Conservation (phyloP, 2,329 filamentous ascomycete genomes). For the Cytospora mali region DNA sequence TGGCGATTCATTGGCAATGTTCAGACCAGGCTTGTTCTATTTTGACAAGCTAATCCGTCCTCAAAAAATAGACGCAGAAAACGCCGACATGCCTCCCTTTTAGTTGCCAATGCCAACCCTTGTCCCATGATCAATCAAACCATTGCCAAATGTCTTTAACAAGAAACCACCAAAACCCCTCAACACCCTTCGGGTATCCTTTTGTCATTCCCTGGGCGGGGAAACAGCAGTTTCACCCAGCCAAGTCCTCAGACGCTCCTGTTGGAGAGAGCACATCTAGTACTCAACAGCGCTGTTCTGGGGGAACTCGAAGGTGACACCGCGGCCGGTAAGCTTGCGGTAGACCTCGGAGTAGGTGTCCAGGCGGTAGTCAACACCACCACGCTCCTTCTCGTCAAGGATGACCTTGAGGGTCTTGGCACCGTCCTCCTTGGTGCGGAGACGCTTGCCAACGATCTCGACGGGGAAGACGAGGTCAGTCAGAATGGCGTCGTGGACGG, state of each 20-base stretch:
- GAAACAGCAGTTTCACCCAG: neutral
- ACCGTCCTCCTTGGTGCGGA: conserved; percentile 98
- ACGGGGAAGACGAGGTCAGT: conserved; percentile 98
- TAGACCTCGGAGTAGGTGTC: conserved; percentile 99
- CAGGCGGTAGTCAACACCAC: conserved; percentile 98
- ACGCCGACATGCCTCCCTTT: conserved; percentile 24
- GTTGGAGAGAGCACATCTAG: conserved; percentile 54
- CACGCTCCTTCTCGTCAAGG: conserved; percentile 99
- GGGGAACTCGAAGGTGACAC: conserved; percentile 98
- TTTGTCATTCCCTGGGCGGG: conserved; percentile 8
- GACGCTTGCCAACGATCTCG: conserved; percentile 99
- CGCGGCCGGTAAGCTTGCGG: conserved; percentile 94
- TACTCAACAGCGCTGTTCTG: conserved; percentile 78
- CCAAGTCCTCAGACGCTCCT: conserved; percentile 10
- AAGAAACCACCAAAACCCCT: conserved; percentile 13
- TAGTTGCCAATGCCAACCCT: conserved; percentile 25
- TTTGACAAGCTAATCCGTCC: conserved; percentile 26
- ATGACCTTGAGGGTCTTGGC: conserved; percentile 98
- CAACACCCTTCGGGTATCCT: conserved; percentile 19
- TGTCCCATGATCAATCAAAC: conserved; percentile 26
- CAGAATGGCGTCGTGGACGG: conserved; percentile 98
- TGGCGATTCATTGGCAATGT: conserved; percentile 27
- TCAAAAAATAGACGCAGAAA: conserved; percentile 22
- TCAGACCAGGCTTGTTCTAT: conserved; percentile 28
- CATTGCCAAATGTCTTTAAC: conserved; percentile 8